Conservation (phyloP, 768 basidiomycete species). For the Pisolithus marmoratus region DNA sequence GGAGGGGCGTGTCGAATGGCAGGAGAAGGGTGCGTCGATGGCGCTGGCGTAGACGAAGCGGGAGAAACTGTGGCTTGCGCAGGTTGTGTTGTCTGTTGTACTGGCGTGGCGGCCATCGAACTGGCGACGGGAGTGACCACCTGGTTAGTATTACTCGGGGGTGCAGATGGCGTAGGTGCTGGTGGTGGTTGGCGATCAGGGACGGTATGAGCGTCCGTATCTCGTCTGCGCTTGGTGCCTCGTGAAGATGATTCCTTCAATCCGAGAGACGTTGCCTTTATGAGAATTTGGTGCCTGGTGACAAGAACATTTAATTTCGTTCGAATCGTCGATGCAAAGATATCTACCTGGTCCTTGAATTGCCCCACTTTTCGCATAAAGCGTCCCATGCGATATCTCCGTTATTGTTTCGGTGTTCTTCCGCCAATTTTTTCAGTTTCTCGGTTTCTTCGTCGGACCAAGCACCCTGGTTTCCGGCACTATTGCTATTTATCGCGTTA, state of each 20-base stretch:
- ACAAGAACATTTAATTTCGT: background rate
- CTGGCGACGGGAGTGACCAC: slow-evolving; percentile 10
- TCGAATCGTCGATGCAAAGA: background rate
- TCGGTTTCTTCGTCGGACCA: slow-evolving; percentile 80
- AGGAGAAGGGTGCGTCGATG: slow-evolving; percentile 32
- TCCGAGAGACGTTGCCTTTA: slow-evolving; percentile 74
- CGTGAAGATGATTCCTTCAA: slow-evolving; percentile 70
- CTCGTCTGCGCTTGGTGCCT: slow-evolving; percentile 56
- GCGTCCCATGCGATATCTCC: slow-evolving; percentile 72
- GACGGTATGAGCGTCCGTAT: slow-evolving; percentile 29
- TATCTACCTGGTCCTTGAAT: slow-evolving; percentile 61
- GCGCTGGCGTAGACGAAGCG: slow-evolving; percentile 27
- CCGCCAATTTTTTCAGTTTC: slow-evolving; percentile 59
- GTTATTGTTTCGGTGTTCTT: slow-evolving; percentile 50
- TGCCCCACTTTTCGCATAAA: slow-evolving; percentile 69
- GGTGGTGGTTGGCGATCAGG: slow-evolving; percentile 21
- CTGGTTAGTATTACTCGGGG: slow-evolving; percentile 15
- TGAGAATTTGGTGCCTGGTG: slow-evolving; percentile 71
- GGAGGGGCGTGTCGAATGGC: slow-evolving; percentile 26
- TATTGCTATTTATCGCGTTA: slow-evolving; percentile 20
- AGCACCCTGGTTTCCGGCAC: slow-evolving; percentile 55
- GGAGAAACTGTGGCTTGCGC: slow-evolving; percentile 26
- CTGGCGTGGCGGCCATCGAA: slow-evolving; percentile 31
- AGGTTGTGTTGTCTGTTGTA: slow-evolving; percentile 18
- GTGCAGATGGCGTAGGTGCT: slow-evolving; percentile 14